Evolutionary conservation across 169 alveolate species (phyloP).

Genomic region (Pseudocohnilembus persalinus): DNA sequence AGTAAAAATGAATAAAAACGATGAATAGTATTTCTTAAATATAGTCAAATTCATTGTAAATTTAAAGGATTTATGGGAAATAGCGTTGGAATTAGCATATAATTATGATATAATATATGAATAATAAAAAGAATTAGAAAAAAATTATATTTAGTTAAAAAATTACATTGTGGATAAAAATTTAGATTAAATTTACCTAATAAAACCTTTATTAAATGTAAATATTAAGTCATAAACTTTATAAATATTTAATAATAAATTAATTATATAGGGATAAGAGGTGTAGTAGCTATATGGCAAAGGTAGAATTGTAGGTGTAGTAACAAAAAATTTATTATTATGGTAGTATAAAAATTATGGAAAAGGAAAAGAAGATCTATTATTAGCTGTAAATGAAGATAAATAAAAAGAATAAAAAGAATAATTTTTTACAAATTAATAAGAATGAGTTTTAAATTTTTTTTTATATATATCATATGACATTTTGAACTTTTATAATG

Average conservation of each 20-base stretch:
- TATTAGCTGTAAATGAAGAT: neutral
- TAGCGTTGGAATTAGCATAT: neutral
- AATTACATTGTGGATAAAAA: too few relatives aligned
- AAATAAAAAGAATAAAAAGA: neutral
- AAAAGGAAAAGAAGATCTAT: neutral
- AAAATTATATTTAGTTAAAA: neutral
- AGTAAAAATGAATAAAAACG: neutral
- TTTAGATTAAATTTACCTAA: neutral
- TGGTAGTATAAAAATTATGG: neutral
- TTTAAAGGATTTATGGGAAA: neutral
- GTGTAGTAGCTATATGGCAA: neutral
- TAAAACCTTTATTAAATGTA: neutral
- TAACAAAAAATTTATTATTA: too few relatives aligned
- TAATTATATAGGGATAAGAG: neutral
- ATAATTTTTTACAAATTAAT: too few relatives aligned
- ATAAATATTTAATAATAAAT: too few relatives aligned
- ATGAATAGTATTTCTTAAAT: too few relatives aligned
- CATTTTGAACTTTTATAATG: too few relatives aligned
- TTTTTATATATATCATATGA: too few relatives aligned
- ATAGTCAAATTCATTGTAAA: neutral
- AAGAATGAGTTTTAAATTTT: too few relatives aligned
- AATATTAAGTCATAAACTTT: too few relatives aligned
- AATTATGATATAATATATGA: too few relatives aligned
- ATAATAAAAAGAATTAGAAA: neutral
- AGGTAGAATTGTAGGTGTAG: neutral